Evolutionary conservation across 805 yeast genomes (phyloP).

Genomic region (Myxozyma geophila): DNA sequence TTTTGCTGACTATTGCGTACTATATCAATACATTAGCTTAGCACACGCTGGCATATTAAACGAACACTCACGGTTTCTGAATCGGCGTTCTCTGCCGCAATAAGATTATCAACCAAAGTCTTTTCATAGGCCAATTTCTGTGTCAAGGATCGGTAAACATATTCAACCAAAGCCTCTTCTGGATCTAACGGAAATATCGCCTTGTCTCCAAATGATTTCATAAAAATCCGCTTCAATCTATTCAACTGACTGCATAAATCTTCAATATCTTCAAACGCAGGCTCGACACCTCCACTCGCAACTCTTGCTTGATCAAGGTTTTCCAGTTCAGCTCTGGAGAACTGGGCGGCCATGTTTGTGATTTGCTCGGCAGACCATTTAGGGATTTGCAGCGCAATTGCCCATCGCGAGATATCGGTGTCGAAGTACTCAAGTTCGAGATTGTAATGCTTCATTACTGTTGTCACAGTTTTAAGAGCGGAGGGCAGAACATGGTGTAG

Average conservation of each 20-base stretch:
- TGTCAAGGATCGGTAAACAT: slow-evolving; percentile 50
- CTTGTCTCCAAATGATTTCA: not conserved
- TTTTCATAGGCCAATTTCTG: slow-evolving; percentile 53
- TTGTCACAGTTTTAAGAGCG: not conserved
- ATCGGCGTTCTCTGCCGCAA: not conserved
- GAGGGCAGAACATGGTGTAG: slow-evolving; percentile 7
- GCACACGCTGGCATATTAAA: too few relatives aligned
- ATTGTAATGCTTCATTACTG: slow-evolving; percentile 8
- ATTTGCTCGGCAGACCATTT: slow-evolving; percentile 17
- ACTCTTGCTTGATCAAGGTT: slow-evolving; percentile 34
- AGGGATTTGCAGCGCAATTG: slow-evolving; percentile 5
- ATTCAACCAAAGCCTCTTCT: slow-evolving; percentile 61
- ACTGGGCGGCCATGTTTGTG: slow-evolving; percentile 8
- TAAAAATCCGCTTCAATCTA: slow-evolving; percentile 46
- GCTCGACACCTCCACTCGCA: slow-evolving; percentile 35
- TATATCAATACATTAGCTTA: not conserved
- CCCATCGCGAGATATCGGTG: slow-evolving; percentile 22
- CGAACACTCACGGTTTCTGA: slow-evolving; percentile 1
- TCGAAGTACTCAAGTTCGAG: slow-evolving; percentile 1
- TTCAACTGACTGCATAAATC: slow-evolving; percentile 61
- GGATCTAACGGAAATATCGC: slow-evolving; percentile 56
- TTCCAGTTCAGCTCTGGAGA: slow-evolving; percentile 1
- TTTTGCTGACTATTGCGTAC: not conserved
- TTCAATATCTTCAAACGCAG: slow-evolving; percentile 59
- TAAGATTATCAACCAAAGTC: slow-evolving; percentile 57